phyloP scores from a whole-genome alignment of 2,329 filamentous ascomycete genomes.

The Didymella exigua region DNA sequence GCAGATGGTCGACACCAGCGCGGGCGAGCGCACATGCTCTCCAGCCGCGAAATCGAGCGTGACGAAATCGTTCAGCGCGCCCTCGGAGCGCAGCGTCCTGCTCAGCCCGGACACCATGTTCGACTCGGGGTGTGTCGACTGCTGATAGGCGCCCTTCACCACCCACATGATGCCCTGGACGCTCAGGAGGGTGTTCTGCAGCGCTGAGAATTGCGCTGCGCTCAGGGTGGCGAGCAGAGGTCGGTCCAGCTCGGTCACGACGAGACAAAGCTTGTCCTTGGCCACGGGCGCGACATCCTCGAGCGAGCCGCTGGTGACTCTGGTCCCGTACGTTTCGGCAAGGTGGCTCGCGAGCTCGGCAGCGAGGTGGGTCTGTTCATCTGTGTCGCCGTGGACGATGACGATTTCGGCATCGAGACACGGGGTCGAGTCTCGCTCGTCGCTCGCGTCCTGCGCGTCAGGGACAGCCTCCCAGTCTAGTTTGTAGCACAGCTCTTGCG shows the following conservation, averaged over 20 bases:
- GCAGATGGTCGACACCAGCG: slow-evolving; percentile 2
- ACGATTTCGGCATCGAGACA: slow-evolving; percentile 15
- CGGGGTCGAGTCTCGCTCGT: neutral
- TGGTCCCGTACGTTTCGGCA: slow-evolving; percentile 2
- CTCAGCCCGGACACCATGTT: slow-evolving; percentile 22
- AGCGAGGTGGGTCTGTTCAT: slow-evolving; percentile 21
- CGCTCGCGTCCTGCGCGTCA: neutral
- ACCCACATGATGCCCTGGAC: slow-evolving; percentile 17
- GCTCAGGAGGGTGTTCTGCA: slow-evolving; percentile 6
- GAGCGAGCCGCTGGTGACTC: slow-evolving; percentile 1
- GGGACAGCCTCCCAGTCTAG: slow-evolving; percentile 28
- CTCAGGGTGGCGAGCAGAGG: slow-evolving; percentile 12
- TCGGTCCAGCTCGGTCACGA: slow-evolving; percentile 14
- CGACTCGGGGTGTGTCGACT: slow-evolving; percentile 5
- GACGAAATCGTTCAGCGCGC: slow-evolving; percentile 15
- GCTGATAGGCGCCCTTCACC: slow-evolving; percentile 9
- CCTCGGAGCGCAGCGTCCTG: slow-evolving; percentile 20
- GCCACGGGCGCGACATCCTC: neutral
- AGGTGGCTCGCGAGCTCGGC: slow-evolving; percentile 20
- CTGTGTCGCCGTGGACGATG: slow-evolving; percentile 22
- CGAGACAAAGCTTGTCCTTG: slow-evolving; percentile 24
- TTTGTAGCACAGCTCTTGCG: slow-evolving; percentile 40
- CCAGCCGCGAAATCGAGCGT: slow-evolving; percentile 19
- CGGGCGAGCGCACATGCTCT: neutral
- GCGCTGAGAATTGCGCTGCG: slow-evolving; percentile 1